Base-by-base conservation (phyloP, 2,329 filamentous ascomycete species). In the Fusarium tanahbumbuense region DNA sequence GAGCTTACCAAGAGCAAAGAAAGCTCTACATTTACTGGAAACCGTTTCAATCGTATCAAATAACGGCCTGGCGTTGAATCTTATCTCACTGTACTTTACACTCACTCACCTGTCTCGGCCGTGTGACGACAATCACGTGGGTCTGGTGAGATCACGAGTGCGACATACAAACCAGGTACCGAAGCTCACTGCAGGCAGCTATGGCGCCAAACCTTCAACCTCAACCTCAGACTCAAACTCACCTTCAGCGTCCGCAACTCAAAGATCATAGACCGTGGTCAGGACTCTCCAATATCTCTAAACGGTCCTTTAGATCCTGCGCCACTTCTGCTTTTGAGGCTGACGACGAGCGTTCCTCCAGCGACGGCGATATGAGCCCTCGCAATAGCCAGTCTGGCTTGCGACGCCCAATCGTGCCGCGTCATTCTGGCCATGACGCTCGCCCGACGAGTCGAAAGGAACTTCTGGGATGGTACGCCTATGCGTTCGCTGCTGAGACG, bases 401-500 rank as follows among this genome's bases (percentile, higher is more conserved):
- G 72, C 75, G 77, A 68, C 79, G 67, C 52, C 72, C 78, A 60
- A 70, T 72, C 68, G 71, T 72, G 65, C 80, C 88, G 57, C 85
- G 88, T 60, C 97, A 97, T 79, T 85, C 86, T 4, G 93, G 92
- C 67, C 93, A 98, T 79, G 96, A 99, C 80, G 92, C 90, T 25
- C 87, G 95, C n/a, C 88, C 92, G 58, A 98, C 96, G 12, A 97
- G 93, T 79, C 83, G 83, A 73, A 95, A 92, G 80, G 96, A 99
- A 86, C 87, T 98, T 64, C 85, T 90, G 41, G 96, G 95, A 74
- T 99, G 97, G 93, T 99, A 98, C 81, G 91, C 92, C 78, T 98
- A 98, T 83, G 92, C 92, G 44, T 98, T 97, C 86, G 96, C 96
- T 25, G 94, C 95, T 22, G 96, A 99, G 83, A 95, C 97, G 56